Evolutionary conservation across 352 stramenopile genomes (phyloP), one percentile per base, ranked within the genome.

Genomic region (Blastocystis sp.): DNA sequence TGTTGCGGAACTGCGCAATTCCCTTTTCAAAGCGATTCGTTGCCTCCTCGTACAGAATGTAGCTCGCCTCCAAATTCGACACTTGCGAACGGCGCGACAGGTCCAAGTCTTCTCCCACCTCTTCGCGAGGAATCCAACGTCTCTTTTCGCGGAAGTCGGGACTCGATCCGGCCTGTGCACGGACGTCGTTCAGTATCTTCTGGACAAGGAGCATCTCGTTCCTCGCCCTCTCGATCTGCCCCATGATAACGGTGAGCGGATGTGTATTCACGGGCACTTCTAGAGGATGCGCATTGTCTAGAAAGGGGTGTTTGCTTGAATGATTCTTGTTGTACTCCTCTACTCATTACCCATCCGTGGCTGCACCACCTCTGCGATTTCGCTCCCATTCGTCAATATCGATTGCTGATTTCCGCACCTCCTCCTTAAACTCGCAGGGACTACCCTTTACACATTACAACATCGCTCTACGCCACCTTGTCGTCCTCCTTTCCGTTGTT

Each of bases 301-400:
- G 37, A 50, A 85, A 85, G 12, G 55, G 74, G 61, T 85, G 74
- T 1, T 80, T 62, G 16, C 24, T 41, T 4, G 31, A 63, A 69
- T 85, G 45, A 9, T 4, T n/a, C 13, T 41, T 50, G 29, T 69
- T 41, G n/a, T 45, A 69, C 74, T 85, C 74, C 55, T 85, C 74
- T 85, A 31, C 1, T 50, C 45, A 35, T 62, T 26, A 50, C 50
- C 3, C 37, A 37, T 55, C 1, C 31, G 19, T 21, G 31, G 21
- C 26, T 33, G 29, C 12, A 16, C 21, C 35, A 85, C 74, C 74
- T 51, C 55, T 62, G 21, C 60, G 74, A 50, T 85, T 69, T 39
- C 45, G 31, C 74, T 85, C 74, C 74, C 74, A 85, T 45, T 85
- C 55, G 10, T 85, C 74, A 24, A 85, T 85, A 67, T 85, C 74